Conservation (phyloP, 2,329 filamentous ascomycete species). For the Daldinia sp. region DNA sequence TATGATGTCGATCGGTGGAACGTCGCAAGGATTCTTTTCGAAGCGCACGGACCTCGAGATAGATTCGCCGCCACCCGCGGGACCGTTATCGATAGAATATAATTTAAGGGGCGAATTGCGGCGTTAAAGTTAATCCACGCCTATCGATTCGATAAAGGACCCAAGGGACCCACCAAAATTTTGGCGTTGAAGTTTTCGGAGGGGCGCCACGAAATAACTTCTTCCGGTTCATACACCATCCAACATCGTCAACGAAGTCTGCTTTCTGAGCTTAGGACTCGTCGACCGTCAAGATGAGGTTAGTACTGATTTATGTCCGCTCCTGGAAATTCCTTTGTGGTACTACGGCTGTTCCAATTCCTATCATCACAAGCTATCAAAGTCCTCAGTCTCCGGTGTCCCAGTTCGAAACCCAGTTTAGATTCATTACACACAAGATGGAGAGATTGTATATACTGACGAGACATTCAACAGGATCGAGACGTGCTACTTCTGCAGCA, state of each 20-base stretch:
- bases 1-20: constrained; percentile 18
- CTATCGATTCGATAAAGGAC: not conserved
- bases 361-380: not conserved
- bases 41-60: constrained; percentile 22
- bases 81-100: not conserved
- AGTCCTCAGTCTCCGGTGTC: not conserved
- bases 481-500: constrained; percentile 76
- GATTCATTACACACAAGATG: not conserved
- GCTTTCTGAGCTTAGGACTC: constrained; percentile 11
- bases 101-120: not conserved
- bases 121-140: not conserved
- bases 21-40: constrained; percentile 25
- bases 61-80: not conserved
- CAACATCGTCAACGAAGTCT: constrained; percentile 8
- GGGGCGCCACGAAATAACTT: constrained; percentile 25
- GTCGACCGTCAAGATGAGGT: constrained; percentile 43
- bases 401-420: not conserved
- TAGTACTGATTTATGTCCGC: constrained; percentile 29
- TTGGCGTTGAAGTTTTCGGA: constrained; percentile 35
- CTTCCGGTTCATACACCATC: constrained; percentile 6
- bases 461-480: constrained; percentile 57
- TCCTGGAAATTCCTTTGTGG: not conserved
- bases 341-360: not conserved
- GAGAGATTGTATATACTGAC: constrained; percentile 16
- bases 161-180: constrained; percentile 23